Evolutionary conservation across 768 basidiomycete genomes (phyloP).

Genomic region (Saitozyma podzolica): DNA sequence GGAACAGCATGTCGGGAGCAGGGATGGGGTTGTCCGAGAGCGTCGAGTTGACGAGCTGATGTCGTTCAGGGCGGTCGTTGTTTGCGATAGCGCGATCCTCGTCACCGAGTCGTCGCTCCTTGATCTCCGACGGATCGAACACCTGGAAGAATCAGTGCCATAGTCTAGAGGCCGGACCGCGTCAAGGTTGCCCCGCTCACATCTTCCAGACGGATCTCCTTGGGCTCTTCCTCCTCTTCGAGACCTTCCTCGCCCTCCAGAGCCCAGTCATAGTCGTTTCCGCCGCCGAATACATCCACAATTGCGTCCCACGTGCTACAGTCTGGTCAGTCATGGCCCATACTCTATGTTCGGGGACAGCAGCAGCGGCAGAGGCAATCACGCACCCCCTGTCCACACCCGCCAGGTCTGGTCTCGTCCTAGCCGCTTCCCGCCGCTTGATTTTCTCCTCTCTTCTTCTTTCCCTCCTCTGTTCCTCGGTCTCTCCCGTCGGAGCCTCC

Average conservation of each 20-base stretch:
- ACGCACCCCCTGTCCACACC: slow-evolving; percentile 81
- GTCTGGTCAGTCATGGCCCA: slow-evolving; percentile 3
- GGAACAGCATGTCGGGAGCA: slow-evolving; percentile 58
- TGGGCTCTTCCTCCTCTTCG: slow-evolving; percentile 62
- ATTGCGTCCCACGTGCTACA: slow-evolving; percentile 90
- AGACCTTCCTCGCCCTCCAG: slow-evolving; percentile 73
- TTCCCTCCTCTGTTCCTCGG: slow-evolving; percentile 71
- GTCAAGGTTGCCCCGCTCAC: slow-evolving; percentile 13
- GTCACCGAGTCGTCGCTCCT: slow-evolving; percentile 80
- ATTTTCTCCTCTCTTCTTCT: slow-evolving; percentile 57
- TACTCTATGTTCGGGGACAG: not conserved
- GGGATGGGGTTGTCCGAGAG: slow-evolving; percentile 59
- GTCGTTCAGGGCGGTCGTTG: slow-evolving; percentile 89
- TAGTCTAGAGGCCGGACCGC: not conserved
- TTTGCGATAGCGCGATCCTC: slow-evolving; percentile 90
- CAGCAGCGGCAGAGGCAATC: not conserved
- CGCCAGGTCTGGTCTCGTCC: slow-evolving; percentile 67
- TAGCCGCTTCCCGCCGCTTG: slow-evolving; percentile 64
- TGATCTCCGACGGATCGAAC: slow-evolving; percentile 96
- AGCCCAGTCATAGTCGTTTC: slow-evolving; percentile 95
- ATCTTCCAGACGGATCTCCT: slow-evolving; percentile 63
- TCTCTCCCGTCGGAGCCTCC: slow-evolving; percentile 71
- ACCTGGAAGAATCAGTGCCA: slow-evolving; percentile 60
- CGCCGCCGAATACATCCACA: slow-evolving; percentile 93
- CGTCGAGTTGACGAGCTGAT: slow-evolving; percentile 85